These are phyloP conservation scores for Blepharisma stoltei DNA, from an alignment of 73 alveolate genomes.

Conservation along the genomic window DNA sequence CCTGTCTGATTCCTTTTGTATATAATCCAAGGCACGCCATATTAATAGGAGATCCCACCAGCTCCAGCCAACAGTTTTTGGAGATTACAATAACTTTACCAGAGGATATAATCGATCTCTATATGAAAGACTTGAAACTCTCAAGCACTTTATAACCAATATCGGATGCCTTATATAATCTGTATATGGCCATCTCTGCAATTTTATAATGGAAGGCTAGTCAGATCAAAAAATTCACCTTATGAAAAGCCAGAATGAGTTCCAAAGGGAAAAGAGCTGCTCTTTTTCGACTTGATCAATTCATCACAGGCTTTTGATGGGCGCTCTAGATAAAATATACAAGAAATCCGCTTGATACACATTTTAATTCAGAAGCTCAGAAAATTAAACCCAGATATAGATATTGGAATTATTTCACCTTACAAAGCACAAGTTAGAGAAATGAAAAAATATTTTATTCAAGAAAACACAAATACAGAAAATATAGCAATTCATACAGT, in stretches of 20 bases:
- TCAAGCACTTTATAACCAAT: conserved; percentile 81
- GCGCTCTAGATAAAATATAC: conserved; percentile 8
- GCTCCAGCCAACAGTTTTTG: too few species aligned
- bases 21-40: conserved; percentile 73
- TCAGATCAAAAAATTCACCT: conserved; percentile 34
- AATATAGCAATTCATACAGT: conserved; percentile 86
- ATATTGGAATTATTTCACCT: conserved; percentile 58
- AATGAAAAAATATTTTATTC: conserved; percentile 30
- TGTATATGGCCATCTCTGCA: conserved; percentile 71
- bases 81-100: too few species aligned
- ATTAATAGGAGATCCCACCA: conserved; percentile 96
- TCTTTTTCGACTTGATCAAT: conserved; percentile 20
- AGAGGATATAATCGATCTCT: conserved; percentile 65
- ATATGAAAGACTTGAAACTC: conserved; percentile 81
- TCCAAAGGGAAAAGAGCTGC: not conserved
- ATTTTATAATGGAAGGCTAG: conserved; percentile 67
- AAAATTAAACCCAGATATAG: not conserved
- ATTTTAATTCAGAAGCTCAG: conserved; percentile 4
- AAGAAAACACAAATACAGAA: conserved; percentile 13
- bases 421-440: conserved; percentile 40
- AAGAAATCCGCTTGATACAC: conserved; percentile 40
- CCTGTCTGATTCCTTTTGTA: conserved; percentile 79
- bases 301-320: conserved; percentile 28
- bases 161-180: conserved; percentile 93
- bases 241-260: conserved; percentile 27